Percentiles rank a stretch among this genome's conserved stretches.
phyloP scores from a whole-genome alignment of 2,329 filamentous ascomycete genomes.

The Grosmannia clavigera region DNA sequence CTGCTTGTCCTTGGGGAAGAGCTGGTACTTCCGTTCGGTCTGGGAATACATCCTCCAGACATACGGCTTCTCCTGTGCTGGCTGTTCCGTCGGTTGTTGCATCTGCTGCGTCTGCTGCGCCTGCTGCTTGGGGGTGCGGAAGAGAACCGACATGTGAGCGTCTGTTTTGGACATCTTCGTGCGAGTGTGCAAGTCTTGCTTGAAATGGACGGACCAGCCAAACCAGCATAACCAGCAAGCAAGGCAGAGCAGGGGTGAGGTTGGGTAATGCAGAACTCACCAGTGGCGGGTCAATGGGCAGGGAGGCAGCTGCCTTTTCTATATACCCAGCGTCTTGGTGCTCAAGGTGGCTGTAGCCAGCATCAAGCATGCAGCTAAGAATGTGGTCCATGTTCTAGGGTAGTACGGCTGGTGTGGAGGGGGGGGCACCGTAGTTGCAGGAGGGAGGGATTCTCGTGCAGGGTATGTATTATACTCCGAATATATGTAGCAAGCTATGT shows the following conservation, averaged over 20 bases:
- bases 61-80: constrained; percentile 34
- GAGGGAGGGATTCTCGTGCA: neutral
- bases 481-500: neutral
- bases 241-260: neutral
- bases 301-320: constrained; percentile 34
- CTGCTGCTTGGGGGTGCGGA: constrained; percentile 13
- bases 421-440: neutral
- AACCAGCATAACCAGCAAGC: neutral
- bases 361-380: constrained; percentile 42
- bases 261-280: constrained; percentile 24
- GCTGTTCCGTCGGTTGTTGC: neutral
- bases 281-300: constrained; percentile 12
- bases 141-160: constrained; percentile 11
- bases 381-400: constrained; percentile 44
- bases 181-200: neutral
- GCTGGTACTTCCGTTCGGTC: constrained; percentile 46
- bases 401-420: neutral
- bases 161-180: neutral
- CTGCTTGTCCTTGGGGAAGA: constrained; percentile 44
- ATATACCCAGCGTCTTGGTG: constrained; percentile 31
- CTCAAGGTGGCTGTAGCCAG: constrained; percentile 27
- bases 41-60: constrained; percentile 46
- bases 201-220: neutral
- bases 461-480: neutral
- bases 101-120: neutral